These are phyloP conservation scores for Saussurea involucrata DNA, from an alignment of 129 eudicot species.

Conservation along the genomic window DNA sequence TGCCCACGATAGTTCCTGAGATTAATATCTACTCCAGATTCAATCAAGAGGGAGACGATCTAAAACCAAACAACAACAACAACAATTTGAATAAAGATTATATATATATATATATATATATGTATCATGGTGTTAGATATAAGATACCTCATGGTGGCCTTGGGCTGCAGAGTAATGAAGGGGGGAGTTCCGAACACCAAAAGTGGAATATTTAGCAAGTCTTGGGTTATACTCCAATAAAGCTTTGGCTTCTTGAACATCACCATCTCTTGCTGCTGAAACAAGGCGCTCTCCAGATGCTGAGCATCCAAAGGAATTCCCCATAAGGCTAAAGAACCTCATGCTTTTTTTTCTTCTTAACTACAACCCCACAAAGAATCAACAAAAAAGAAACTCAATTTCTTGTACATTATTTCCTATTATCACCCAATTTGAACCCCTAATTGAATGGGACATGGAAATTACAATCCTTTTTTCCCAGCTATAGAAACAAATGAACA, in stretches of 20 bases:
- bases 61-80: constrained; percentile 23
- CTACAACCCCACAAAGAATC: constrained; percentile 7
- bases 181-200: constrained; percentile 91
- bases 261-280: constrained; percentile 98
- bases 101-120: no score
- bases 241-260: constrained; percentile 94
- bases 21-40: constrained; percentile 89
- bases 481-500: neutral
- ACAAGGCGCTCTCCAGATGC: constrained; percentile 94
- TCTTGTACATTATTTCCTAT: constrained; percentile 2
- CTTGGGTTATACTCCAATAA: constrained; percentile 84
- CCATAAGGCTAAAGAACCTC: constrained; percentile 76
- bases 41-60: constrained; percentile 79
- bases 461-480: neutral
- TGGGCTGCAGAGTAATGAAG: constrained; percentile 97
- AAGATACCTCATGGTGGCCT: constrained; percentile 87
- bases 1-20: constrained; percentile 95
- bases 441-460: neutral
- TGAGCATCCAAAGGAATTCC: constrained; percentile 94
- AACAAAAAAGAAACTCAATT: neutral
- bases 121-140: no score
- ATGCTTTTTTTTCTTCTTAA: no score
- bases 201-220: constrained; percentile 80
- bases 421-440: constrained; percentile 1
- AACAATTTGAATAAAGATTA: neutral